Conservation (phyloP, 306 rosid species). For the Vicia villosa region DNA sequence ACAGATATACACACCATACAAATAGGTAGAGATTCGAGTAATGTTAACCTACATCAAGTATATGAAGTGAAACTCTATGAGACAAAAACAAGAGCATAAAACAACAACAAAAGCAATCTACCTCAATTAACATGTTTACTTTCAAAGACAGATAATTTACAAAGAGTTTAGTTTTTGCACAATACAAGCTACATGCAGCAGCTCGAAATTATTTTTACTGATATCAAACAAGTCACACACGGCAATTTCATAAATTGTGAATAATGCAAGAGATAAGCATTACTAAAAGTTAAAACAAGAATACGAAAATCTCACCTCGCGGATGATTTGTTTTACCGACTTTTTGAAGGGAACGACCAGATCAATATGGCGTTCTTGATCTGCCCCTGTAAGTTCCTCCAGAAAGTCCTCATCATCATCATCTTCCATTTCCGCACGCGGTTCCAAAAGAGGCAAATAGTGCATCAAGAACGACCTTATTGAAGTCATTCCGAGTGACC, state of each 20-base stretch:
- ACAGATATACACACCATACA: too few relatives aligned
- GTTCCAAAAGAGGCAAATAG: conserved; percentile 90
- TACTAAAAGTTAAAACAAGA: conserved; percentile 10
- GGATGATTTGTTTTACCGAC: conserved; percentile 80
- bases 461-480: conserved; percentile 68
- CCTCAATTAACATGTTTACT: too few relatives aligned
- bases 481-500: conserved; percentile 60
- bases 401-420: conserved; percentile 76
- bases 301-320: conserved; percentile 61
- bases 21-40: too few relatives aligned
- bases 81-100: too few relatives aligned
- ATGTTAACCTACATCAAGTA: too few relatives aligned
- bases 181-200: conserved; percentile 25
- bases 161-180: not conserved
- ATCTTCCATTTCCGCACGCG: conserved; percentile 65
- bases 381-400: conserved; percentile 52
- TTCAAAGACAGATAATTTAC: not conserved
- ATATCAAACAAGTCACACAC: conserved; percentile 16
- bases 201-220: not conserved
- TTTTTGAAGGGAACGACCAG: conserved; percentile 74
- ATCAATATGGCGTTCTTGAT: conserved; percentile 41
- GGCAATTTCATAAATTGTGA: conserved; percentile 11
- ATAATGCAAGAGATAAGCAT: conserved; percentile 6
- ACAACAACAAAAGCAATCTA: too few relatives aligned
- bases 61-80: too few relatives aligned